A percentile compares a stretch with the other conserved stretches of the same genome.
phyloP scores from a whole-genome alignment of 371 early-diverging fungal genomes.

The Apophysomyces variabilis region DNA sequence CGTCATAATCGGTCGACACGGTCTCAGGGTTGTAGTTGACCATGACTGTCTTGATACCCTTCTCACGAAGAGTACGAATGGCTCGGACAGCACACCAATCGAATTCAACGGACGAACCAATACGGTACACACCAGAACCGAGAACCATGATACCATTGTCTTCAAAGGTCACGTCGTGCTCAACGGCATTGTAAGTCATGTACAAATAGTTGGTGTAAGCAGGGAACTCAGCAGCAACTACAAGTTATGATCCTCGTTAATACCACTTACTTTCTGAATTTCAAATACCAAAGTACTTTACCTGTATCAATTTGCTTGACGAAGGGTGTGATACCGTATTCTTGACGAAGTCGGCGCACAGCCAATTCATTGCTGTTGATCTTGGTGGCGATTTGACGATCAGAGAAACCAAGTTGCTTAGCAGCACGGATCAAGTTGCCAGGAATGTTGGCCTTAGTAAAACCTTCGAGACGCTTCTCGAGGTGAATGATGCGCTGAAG shows the following conservation, averaged over 20 bases:
- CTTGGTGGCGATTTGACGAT: conserved; percentile 79
- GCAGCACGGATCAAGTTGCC: conserved; percentile 67
- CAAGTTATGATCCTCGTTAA: conserved; percentile 8
- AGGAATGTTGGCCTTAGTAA: conserved; percentile 59
- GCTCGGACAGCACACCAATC: conserved; percentile 97
- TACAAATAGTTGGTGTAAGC: conserved; percentile 96
- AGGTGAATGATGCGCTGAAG: conserved; percentile 68
- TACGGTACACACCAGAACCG: conserved; percentile 96
- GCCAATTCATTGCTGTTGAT: conserved; percentile 87
- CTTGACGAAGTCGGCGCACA: conserved; percentile 81
- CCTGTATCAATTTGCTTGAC: conserved; percentile 97
- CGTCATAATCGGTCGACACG: conserved; percentile 96
- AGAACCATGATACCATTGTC: conserved; percentile 93
- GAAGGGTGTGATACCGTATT: conserved; percentile 82
- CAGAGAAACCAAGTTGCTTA: conserved; percentile 94
- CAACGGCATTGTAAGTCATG: conserved; percentile 92
- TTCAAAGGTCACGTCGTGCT: conserved; percentile 86
- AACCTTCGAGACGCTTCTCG: conserved; percentile 51
- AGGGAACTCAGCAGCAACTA: conserved; percentile 96
- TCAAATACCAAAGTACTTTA: conserved; percentile 20
- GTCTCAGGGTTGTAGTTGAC: conserved; percentile 98
- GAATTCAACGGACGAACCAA: conserved; percentile 96
- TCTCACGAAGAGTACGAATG: conserved; percentile 85
- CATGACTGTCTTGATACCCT: conserved; percentile 90
- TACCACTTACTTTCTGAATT: background rate